Evolutionary conservation across 2,329 filamentous ascomycete genomes (phyloP), one percentile per base, ranked within the genome.

Genomic region (Onygenales sp.): DNA sequence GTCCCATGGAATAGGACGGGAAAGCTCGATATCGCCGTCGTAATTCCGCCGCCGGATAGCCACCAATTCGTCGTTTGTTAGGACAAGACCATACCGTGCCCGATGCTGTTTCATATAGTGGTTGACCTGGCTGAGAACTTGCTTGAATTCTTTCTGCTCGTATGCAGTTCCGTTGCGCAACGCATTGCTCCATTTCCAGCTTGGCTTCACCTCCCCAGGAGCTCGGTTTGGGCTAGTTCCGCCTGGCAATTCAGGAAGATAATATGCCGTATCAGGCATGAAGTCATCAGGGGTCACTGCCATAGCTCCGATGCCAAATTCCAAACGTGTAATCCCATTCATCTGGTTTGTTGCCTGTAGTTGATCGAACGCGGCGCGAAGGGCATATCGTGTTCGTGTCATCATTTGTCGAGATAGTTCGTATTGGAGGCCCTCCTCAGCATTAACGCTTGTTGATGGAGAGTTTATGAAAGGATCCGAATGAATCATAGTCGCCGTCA

Each of bases 61-160:
- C 10, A 63, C 58, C 14, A 63, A 49, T 44, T 63, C 61, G 9
- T 6, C 4, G 17, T 55, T 32, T 32, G 53, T 55, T 32, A 55
- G 42, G n/a, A 55, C 31, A 36, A 49, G 48, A 21, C 50, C 53
- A 33, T 52, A 52, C 37, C 53, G 39, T 14, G 53, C 32, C 11
- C 10, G n/a, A 27, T 55, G 49, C 34, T 55, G 53, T 21, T 36
- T 52, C 50, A 55, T 55, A 14, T 52, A 55, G 9, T 36, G 49
- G 36, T 55, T 45, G 6, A 55, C 53, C 43, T 55, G 53, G 37
- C 49, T 48, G 37, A 55, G 49, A 8, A 32, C 53, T 46, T 55
- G 49, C 7, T 17, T 10, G 36, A 32, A 55, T 44, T 55, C 43
- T 7, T 31, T 40, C 27, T 49, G 51, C 2, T 42, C 6, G 6